Base-by-base conservation (phyloP, 805 yeast genomes). In the Saturnispora kantuleensis region DNA sequence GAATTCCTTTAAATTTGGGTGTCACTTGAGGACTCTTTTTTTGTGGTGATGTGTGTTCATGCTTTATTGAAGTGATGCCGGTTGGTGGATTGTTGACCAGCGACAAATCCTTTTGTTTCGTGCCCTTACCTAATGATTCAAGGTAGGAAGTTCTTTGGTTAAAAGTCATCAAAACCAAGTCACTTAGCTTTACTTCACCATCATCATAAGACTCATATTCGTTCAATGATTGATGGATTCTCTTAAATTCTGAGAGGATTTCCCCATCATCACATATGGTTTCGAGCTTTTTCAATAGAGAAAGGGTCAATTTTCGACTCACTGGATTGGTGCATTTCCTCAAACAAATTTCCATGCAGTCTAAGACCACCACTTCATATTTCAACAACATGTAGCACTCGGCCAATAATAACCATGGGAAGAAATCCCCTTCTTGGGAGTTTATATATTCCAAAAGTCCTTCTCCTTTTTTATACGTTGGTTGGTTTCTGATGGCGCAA, bases 381-480 rank as follows among this genome's bases (percentile, higher is more conserved):
- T 70, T 71, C 13, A 68, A 52, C 26, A 69, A 48, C 6, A 74
- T 62, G 51, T 75, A 71, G 0, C 80, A 80, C 45, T 67, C 66
- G 3, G 82, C 79, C 33, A 77, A 55, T 7, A 78, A 62, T 46
- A 67, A 69, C 77, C 80, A 76, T 0, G 82, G 80, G 45, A 79
- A 60, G 48, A 76, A 77, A 49, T 79, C 81, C 5, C 71, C 72
- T 1, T 58, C 58, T 37, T 35, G 4, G 2, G 44, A 38, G 18
- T 39, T 42, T 8, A 47, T 16, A 16, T n/a, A 50, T 52, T 57
- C 32, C 50, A 47, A 17, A 4, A 40, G 12, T 28, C 32, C 31
- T 8, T 15, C 4, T 10, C 44, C 15, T 9, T 34, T 16, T 15
- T 18, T 28, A 35, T 50, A 48, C 16, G 15, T n/a, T 1, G 35